These are phyloP conservation scores for Erythrophleum ivorense DNA, from an alignment of 331 rosid species.

Conservation along the genomic window DNA sequence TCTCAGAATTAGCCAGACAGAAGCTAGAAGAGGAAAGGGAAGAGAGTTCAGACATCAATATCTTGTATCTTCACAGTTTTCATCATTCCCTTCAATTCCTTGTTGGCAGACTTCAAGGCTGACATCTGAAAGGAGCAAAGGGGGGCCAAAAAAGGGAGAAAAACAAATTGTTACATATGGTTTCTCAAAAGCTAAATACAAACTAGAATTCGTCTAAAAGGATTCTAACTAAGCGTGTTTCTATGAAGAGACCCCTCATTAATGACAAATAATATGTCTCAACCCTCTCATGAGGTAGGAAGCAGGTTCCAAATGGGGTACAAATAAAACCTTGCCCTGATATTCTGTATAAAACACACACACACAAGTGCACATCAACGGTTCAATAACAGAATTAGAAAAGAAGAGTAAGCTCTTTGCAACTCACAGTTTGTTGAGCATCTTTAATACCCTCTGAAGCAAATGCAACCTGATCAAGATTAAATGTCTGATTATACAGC, in stretches of 20 bases:
- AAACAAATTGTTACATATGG: slow-evolving; percentile 18
- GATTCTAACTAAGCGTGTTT: slow-evolving; percentile 43
- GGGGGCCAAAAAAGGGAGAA: slow-evolving; percentile 10
- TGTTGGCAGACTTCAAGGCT: slow-evolving; percentile 93
- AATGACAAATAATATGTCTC: slow-evolving; percentile 52
- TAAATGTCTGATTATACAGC: slow-evolving; percentile 95
- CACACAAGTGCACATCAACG: not conserved
- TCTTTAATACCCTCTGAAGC: slow-evolving; percentile 92
- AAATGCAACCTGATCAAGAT: slow-evolving; percentile 96
- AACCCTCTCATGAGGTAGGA: slow-evolving; percentile 88
- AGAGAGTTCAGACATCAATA: slow-evolving; percentile 71
- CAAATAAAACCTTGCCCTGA: slow-evolving; percentile 68
- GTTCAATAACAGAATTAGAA: slow-evolving; percentile 25
- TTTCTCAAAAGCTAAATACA: slow-evolving; percentile 42
- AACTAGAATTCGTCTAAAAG: slow-evolving; percentile 32
- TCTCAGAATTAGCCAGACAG: slow-evolving; percentile 19
- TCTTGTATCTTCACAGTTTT: slow-evolving; percentile 97
- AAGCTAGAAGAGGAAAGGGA: slow-evolving; percentile 33
- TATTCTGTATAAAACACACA: not conserved
- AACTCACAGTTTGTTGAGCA: slow-evolving; percentile 91
- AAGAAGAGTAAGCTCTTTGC: slow-evolving; percentile 22
- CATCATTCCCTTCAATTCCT: slow-evolving; percentile 97
- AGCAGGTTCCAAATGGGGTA: slow-evolving; percentile 81
- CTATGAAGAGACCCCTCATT: slow-evolving; percentile 54
- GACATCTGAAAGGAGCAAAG: slow-evolving; percentile 64